Base-by-base conservation (phyloP, 306 rosid species). In the Geum urbanum region DNA sequence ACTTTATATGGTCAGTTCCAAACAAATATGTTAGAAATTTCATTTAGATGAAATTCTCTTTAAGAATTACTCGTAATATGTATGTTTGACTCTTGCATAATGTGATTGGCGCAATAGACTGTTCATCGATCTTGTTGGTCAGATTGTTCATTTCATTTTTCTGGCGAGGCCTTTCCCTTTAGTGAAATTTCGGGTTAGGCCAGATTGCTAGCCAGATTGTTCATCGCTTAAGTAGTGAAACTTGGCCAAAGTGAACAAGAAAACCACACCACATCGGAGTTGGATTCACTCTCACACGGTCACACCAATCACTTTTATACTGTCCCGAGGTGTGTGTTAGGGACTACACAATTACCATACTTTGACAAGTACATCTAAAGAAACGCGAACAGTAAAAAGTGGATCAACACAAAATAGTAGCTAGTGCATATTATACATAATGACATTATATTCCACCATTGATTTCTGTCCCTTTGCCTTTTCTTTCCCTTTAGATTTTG, bases 11-110 rank as follows among this genome's bases (percentile, higher is more conserved):
- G 27, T 24, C 83, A 79, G 45, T 76, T 76, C 56, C 60, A 62
- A 74, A 77, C 80, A 75, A 61, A 47, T 27, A 32, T 32, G 37
- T 32, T 32, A 9, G 12, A 77, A 77, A 61, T 73, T 79, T 79
- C 72, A 77, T 73, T 81, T 85, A 77, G 86, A 85, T 86, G 72
- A 72, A 16, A 61, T 56, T 8, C 51, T 67, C 45, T 55, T 13
- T 44, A n/a, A 27, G 7, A 9, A 55, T 39, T 47, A 8, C 2
- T 24, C 27, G 27, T 24, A 24, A 22, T 55, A 22, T 72, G 32
- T 5, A 65, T 47, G 6, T 12, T 37, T 55, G 58, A 75, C 75
- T 71, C 66, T 64, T 75, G 66, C 72, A 67, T 71, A 50, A 44
- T 54, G 56, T 49, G 77, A 32, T 3, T 32, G 37, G 37, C 37